Evolutionary conservation across 306 rosid species (phyloP).

Genomic region (Lathyrus tuberosus): DNA sequence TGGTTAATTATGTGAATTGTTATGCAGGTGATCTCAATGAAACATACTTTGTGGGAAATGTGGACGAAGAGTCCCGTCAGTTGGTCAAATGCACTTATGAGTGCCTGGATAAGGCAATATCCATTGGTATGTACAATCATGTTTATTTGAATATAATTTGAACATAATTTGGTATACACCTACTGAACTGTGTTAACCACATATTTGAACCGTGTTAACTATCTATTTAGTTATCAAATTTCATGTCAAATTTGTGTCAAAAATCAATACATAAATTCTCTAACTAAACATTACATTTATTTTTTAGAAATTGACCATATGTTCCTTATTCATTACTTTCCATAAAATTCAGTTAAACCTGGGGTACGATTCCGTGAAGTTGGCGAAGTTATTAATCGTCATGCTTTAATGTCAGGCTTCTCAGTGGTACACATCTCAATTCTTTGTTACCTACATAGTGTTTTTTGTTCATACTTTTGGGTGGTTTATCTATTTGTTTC

Average conservation of each 20-base stretch:
- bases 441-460: slow-evolving; percentile 18
- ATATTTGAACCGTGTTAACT: not conserved
- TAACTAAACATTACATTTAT: not conserved
- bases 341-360: slow-evolving; percentile 73
- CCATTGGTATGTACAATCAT: slow-evolving; percentile 62
- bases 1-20: slow-evolving; percentile 27
- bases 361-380: slow-evolving; percentile 92
- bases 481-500: slow-evolving; percentile 13
- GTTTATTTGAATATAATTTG: not conserved
- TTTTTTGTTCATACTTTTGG: slow-evolving; percentile 19
- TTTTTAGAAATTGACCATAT: slow-evolving; percentile 27
- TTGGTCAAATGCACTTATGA: slow-evolving; percentile 85
- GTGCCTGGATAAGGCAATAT: slow-evolving; percentile 92
- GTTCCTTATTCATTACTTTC: slow-evolving; percentile 33
- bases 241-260: not conserved
- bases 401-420: slow-evolving; percentile 77
- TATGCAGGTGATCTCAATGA: slow-evolving; percentile 91
- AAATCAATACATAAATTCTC: not conserved
- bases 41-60: slow-evolving; percentile 94
- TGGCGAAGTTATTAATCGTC: slow-evolving; percentile 91
- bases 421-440: slow-evolving; percentile 70
- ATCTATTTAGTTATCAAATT: not conserved
- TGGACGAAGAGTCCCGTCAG: slow-evolving; percentile 78
- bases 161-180: not conserved
- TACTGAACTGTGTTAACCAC: too few relatives aligned